Evolutionary conservation across 2,329 filamentous ascomycete genomes (phyloP).

Genomic region (Cladorrhinum sp.): DNA sequence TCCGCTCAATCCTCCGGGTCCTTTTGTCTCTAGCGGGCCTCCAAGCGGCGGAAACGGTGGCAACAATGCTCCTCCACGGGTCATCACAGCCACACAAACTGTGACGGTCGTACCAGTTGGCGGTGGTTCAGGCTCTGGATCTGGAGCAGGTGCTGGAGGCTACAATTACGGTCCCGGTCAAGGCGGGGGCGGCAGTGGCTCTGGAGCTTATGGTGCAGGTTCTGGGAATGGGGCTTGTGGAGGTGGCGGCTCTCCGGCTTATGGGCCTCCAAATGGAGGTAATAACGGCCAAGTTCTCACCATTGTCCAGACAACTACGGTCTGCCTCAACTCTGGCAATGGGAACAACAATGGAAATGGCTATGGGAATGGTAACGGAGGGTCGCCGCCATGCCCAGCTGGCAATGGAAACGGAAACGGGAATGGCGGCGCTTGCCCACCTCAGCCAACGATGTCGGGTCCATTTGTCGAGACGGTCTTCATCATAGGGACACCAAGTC

Average conservation of each 20-base stretch:
- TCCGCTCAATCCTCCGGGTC: slow-evolving; percentile 3
- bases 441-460: slow-evolving; percentile 10
- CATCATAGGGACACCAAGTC: slow-evolving; percentile 13
- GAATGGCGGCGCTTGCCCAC: slow-evolving; percentile 3
- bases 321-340: slow-evolving; percentile 3
- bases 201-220: slow-evolving; percentile 2
- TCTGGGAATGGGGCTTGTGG: not conserved
- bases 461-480: slow-evolving; percentile 18
- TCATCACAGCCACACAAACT: slow-evolving; percentile 6
- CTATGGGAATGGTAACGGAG: not conserved
- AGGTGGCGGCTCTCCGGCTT: not conserved
- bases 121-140: not conserved
- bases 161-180: not conserved
- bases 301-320: slow-evolving; percentile 6
- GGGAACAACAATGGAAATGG: slow-evolving; percentile 9
- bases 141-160: not conserved
- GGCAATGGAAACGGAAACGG: not conserved
- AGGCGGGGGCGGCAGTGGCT: not conserved
- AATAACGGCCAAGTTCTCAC: not conserved
- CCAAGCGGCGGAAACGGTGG: slow-evolving; percentile 3
- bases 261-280: not conserved
- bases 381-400: not conserved
- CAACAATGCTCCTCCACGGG: slow-evolving; percentile 2
- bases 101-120: not conserved
- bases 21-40: slow-evolving; percentile 14